phyloP scores from a whole-genome alignment of 306 rosid species.

The Quercus mongolica region DNA sequence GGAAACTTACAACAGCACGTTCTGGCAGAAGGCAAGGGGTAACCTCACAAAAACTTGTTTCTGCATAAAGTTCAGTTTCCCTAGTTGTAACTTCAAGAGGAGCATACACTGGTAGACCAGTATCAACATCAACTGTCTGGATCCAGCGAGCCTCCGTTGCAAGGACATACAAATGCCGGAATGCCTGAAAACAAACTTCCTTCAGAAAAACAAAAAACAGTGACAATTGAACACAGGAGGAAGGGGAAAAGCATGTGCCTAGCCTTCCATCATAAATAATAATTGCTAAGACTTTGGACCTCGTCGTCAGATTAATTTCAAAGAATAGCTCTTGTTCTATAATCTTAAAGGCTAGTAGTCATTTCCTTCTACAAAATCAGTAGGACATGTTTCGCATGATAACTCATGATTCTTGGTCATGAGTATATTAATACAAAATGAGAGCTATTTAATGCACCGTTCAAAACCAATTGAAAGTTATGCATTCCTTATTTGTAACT shows the following conservation, averaged over 20 bases:
- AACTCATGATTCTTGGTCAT: background rate
- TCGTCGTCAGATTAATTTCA: background rate
- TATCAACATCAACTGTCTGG: slow-evolving; percentile 96
- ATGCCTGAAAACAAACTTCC: slow-evolving; percentile 59
- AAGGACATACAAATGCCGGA: slow-evolving; percentile 90
- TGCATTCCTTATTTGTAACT: background rate
- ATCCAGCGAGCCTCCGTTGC: slow-evolving; percentile 98
- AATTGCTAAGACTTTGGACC: background rate
- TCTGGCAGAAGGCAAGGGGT: slow-evolving; percentile 98
- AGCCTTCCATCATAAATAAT: background rate
- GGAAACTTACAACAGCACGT: slow-evolving; percentile 71
- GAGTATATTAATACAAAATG: background rate
- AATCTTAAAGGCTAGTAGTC: too few species aligned
- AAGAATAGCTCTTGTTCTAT: too few species aligned
- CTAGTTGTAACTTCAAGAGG: slow-evolving; percentile 80
- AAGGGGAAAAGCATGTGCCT: slow-evolving; percentile 3
- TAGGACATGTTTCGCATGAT: background rate
- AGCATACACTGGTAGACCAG: slow-evolving; percentile 90
- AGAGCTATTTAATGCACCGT: background rate
- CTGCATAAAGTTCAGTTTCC: slow-evolving; percentile 92
- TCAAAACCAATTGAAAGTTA: background rate
- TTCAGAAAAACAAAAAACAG: slow-evolving; percentile 23
- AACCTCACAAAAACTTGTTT: slow-evolving; percentile 89
- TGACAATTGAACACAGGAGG: slow-evolving; percentile 11
- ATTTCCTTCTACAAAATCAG: too few species aligned